Base-by-base conservation (phyloP, 164 flowering plant genomes). In the Houttuynia cordata region DNA sequence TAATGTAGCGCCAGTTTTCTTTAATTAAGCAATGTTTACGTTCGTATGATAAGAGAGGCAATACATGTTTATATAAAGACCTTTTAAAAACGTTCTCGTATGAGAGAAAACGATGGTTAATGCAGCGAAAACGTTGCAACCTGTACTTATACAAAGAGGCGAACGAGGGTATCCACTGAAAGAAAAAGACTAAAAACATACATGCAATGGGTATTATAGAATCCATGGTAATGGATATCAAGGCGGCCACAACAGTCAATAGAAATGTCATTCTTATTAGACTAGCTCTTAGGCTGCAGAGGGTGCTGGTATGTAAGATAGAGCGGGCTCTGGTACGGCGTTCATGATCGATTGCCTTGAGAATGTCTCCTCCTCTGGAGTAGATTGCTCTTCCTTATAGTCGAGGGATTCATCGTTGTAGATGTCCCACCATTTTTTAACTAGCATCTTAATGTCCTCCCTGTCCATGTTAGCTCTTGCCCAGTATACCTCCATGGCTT, bases 401-500 rank as follows among this genome's bases (percentile, higher is more conserved):
- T 79, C 79, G 47, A 79, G 67, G 0, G 82, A 70, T 19, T 67
- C 70, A 22, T 78, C 86, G 53, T 66, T 67, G 75, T 76, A 82
- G 19, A 82, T 58, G n/a, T 78, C 78, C 82, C 79, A 80, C 86
- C 86, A 82, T 61, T 76, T 80, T 61, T 75, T 41, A 50, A 80
- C 82, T 64, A 80, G 59, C 84, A 82, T 75, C 72, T 80, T 82
- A 4, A 82, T 70, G 60, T 82, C 86, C 51, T 82, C 84, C 55
- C 86, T 79, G 30, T 78, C 69, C 86, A 82, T 82, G 75, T 79
- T 82, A 19, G 62, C 75, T 63, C 83, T 52, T 82, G 62, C 17
- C 86, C 86, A 0, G 82, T 82, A 52, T 73, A 80, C 71, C 86
- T 82, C 86, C 86, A 80, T 30, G 86, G 86, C 74, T 82, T 82